These are phyloP conservation scores for Staphylotrichum longicolle DNA, from an alignment of 495 filamentous ascomycete species.

Conservation along the genomic window DNA sequence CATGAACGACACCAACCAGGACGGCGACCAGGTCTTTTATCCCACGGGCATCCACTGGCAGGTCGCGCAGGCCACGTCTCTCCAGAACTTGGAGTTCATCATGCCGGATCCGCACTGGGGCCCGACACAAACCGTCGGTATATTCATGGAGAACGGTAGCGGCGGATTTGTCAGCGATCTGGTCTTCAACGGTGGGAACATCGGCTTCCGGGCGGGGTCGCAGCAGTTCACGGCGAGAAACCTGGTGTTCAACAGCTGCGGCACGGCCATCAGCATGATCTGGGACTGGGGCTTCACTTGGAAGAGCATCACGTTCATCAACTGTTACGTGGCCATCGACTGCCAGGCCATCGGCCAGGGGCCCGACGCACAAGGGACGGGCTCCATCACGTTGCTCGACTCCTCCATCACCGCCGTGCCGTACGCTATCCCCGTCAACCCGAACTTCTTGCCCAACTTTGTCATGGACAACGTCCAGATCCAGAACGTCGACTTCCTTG, in stretches of 20 bases:
- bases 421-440: too few species aligned
- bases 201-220: constrained; percentile 73
- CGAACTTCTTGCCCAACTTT: too few species aligned
- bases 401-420: too few species aligned
- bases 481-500: too few species aligned
- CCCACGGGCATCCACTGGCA: constrained; percentile 41
- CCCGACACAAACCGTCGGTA: constrained; percentile 57
- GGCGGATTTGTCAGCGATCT: constrained; percentile 83
- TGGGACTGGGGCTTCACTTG: constrained; percentile 70
- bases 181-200: constrained; percentile 76
- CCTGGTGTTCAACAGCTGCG: constrained; percentile 74
- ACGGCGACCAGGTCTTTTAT: not conserved
- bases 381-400: too few species aligned
- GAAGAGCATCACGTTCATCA: not conserved
- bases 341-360: too few species aligned
- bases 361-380: too few species aligned
- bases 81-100: constrained; percentile 75
- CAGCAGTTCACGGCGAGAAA: constrained; percentile 64
- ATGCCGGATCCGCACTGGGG: constrained; percentile 72
- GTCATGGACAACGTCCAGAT: too few species aligned
- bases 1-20: constrained; percentile 23
- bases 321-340: not conserved
- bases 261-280: constrained; percentile 84
- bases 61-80: constrained; percentile 83
- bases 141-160: constrained; percentile 67